phyloP scores from a whole-genome alignment of 73 alveolate genomes.

The Symbiodinium pilosum region DNA sequence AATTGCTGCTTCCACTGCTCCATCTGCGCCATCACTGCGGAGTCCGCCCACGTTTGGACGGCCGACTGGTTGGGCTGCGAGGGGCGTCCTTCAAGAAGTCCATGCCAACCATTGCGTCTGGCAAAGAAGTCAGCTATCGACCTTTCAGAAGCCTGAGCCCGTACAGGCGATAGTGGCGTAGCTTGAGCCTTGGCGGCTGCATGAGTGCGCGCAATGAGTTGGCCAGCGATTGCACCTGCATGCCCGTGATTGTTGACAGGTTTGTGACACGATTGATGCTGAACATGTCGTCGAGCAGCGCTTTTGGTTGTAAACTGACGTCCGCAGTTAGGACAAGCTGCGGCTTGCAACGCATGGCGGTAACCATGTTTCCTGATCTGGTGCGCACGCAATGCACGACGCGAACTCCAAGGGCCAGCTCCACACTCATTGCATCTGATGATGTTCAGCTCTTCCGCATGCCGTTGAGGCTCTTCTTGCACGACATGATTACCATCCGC shows the following conservation, averaged over 20 bases:
- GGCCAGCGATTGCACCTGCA: conserved; percentile 45
- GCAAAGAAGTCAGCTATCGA: background rate
- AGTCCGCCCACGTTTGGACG: conserved; percentile 43
- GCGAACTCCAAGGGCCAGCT: background rate
- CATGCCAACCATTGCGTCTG: conserved; percentile 19
- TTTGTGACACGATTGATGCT: background rate
- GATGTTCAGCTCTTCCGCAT: too few relatives aligned
- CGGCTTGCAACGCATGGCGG: background rate
- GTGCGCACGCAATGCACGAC: background rate
- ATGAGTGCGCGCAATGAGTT: background rate
- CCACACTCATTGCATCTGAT: background rate
- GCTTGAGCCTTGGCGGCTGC: background rate
- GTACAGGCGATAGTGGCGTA: background rate
- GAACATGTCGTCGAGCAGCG: background rate
- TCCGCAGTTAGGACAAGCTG: background rate
- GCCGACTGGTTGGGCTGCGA: background rate
- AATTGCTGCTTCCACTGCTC: conserved; percentile 22
- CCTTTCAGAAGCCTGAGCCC: background rate
- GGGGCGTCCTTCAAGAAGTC: conserved; percentile 34
- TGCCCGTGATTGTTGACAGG: conserved; percentile 42
- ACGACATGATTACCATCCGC: too few relatives aligned
- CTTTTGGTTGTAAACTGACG: background rate
- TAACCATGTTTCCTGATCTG: background rate
- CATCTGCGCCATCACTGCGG: background rate
- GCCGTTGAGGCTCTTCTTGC: too few relatives aligned